These are phyloP conservation scores for Jamesozyma hellenica DNA, from an alignment of 805 yeast genomes.

Conservation along the genomic window DNA sequence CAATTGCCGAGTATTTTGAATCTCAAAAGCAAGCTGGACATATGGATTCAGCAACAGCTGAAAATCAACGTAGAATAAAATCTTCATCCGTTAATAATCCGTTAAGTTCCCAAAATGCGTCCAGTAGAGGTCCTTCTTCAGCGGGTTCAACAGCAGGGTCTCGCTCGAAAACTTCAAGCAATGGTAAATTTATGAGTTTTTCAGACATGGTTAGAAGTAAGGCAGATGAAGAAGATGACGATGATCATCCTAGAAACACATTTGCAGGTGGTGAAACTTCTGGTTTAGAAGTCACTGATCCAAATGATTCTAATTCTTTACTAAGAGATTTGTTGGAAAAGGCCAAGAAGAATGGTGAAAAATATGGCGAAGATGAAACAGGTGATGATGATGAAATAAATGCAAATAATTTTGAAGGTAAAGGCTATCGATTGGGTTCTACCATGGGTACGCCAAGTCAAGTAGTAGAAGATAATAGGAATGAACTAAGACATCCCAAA, in stretches of 20 bases:
- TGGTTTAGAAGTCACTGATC: slow-evolving; percentile 71
- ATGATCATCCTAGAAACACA: slow-evolving; percentile 51
- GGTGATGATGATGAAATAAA: slow-evolving; percentile 19
- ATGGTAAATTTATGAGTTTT: slow-evolving; percentile 31
- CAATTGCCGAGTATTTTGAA: slow-evolving; percentile 21
- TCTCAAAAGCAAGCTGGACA: neutral
- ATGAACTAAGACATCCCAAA: slow-evolving; percentile 21
- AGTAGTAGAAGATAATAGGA: slow-evolving; percentile 31
- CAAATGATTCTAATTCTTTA: slow-evolving; percentile 39
- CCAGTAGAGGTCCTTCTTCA: neutral
- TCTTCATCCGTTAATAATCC: neutral
- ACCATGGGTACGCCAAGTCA: slow-evolving; percentile 27
- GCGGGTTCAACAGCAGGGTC: neutral
- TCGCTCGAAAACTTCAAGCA: neutral
- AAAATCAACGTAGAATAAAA: neutral
- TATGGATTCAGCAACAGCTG: neutral
- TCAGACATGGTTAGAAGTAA: slow-evolving; percentile 31
- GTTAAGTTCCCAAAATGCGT: neutral
- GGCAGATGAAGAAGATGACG: slow-evolving; percentile 35
- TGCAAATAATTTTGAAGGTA: slow-evolving; percentile 30
- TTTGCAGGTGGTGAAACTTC: slow-evolving; percentile 66
- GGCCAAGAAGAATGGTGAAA: slow-evolving; percentile 54
- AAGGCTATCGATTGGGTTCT: slow-evolving; percentile 35
- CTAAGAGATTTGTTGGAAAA: slow-evolving; percentile 53
- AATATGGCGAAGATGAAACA: slow-evolving; percentile 27